Base-by-base conservation (phyloP, 768 basidiomycete species). In the Mrakia frigida region DNA sequence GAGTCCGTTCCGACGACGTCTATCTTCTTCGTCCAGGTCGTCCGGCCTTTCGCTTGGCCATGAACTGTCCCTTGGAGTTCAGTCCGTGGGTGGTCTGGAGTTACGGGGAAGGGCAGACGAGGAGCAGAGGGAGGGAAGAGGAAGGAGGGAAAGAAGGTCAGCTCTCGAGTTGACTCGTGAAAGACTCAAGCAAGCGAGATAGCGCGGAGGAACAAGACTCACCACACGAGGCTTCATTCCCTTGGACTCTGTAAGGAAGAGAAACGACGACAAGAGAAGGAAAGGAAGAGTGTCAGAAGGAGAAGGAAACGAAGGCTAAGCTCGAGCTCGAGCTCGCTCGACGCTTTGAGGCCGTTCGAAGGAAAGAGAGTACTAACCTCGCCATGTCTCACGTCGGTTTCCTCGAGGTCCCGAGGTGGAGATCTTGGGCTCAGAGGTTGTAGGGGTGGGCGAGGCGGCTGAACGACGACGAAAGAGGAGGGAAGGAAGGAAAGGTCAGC, bases 331-430 rank as follows among this genome's bases (percentile, higher is more conserved):
- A 50, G 46, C 46, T 50, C 46, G 46, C 46, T 18, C 21, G 46
- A 50, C 46, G 46, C 21, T 14, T 50, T 18, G 46, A 50, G 46
- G 16, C 21, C 7, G 46, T 50, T 50, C 46, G 18, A 53, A 33
- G 21, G 50, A 50, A 28, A 16, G 28, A 71, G 46, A 28, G 35
- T 14, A 31, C 37, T 28, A 56, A 67, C 67, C 77, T 52, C 77
- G 65, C 77, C 77, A 78, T 28, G 43, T 37, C 65, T 78, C 77
- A 31, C 77, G 65, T 70, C 77, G 77, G 67, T 67, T 70, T 52
- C 72, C 72, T 41, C 77, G 73, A 13, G 77, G 73, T n/a, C 77
- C 77, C 11, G 77, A 78, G 2, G 77, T 78, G 16, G 73, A 74
- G 56, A 78, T 70, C 77, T 78, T 78, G 53, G 72, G 59, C 14